Percentiles rank a stretch among this genome's conserved stretches.
phyloP scores from a whole-genome alignment of 306 rosid species.

The Medicago truncatula region MtrunA17r5.0-ANR NC_053044.1:5730001-5730500 shows the following conservation, averaged over 20 bases:
- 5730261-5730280: constrained; percentile 80
- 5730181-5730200: constrained; percentile 99
- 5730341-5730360: constrained; percentile 74
- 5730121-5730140: neutral
- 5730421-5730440: constrained; percentile 65
- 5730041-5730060: neutral
- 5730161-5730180: constrained; percentile 58
- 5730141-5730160: neutral
- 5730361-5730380: constrained; percentile 84
- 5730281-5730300: constrained; percentile 86
- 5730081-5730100: constrained; percentile 14
- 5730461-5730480: constrained; percentile 33
- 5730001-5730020: too few species aligned
- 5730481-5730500: constrained; percentile 33
- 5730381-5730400: constrained; percentile 67
- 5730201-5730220: constrained; percentile 91
- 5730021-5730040: neutral
- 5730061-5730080: constrained; percentile 11
- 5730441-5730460: constrained; percentile 20
- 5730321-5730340: constrained; percentile 85
- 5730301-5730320: constrained; percentile 93
- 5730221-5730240: constrained; percentile 90
- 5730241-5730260: constrained; percentile 84
- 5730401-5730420: constrained; percentile 71
- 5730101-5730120: neutral